Percentiles rank a stretch among this genome's conserved stretches.
phyloP scores from a whole-genome alignment of 331 rosid genomes.

The Quercus phellos region DNA sequence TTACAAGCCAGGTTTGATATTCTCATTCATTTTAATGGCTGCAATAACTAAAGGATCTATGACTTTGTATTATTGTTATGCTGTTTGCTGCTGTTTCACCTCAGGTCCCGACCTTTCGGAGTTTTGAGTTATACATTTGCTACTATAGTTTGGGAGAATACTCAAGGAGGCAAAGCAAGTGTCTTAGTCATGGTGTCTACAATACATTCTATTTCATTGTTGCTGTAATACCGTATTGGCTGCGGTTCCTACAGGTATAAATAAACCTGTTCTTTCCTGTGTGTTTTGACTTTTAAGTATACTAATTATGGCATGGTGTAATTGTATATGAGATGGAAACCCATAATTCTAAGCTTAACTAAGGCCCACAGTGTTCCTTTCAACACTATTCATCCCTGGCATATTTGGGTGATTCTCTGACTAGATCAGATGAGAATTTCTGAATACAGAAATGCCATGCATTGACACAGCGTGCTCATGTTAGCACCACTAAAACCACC shows the following conservation, averaged over 20 bases:
- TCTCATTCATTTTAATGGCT: constrained; percentile 1
- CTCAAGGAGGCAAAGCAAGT: constrained; percentile 58
- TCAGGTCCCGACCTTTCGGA: constrained; percentile 55
- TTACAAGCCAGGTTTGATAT: constrained; percentile 62
- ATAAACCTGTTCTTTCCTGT: background rate
- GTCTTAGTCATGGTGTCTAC: constrained; percentile 41
- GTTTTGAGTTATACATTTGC: constrained; percentile 61
- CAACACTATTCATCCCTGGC: background rate
- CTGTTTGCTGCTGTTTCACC: constrained; percentile 21
- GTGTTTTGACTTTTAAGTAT: background rate
- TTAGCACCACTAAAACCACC: background rate
- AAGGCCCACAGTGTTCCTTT: background rate
- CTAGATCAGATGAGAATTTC: background rate
- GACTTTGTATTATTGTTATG: background rate
- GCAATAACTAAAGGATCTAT: constrained; percentile 1
- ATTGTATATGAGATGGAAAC: background rate
- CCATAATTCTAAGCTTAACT: background rate
- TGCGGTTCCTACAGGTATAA: constrained; percentile 58
- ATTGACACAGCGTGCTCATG: background rate
- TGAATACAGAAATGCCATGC: background rate
- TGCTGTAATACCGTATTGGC: constrained; percentile 56
- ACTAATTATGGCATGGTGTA: background rate
- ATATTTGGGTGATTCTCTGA: background rate
- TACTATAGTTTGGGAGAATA: constrained; percentile 64
- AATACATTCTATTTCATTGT: constrained; percentile 39